Percentiles rank a stretch among this genome's conserved stretches.
Evolutionary conservation across 2,329 filamentous ascomycete genomes (phyloP).

Genomic region (Talaromyces albobiverticillius): DNA sequence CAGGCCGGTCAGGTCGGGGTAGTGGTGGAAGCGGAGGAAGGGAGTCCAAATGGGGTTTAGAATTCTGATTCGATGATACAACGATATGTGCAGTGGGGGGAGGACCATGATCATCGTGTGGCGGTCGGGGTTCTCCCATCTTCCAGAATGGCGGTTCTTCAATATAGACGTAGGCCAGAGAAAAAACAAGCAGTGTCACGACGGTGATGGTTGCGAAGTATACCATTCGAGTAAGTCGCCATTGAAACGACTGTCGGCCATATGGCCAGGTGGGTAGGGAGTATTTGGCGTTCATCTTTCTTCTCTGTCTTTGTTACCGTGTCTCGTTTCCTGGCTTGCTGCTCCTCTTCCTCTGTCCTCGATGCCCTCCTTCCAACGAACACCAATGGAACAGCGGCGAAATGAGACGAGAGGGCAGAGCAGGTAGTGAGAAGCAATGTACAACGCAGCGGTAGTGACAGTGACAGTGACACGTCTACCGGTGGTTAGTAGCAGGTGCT

Average conservation of each 20-base stretch:
- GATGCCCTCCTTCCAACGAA: neutral
- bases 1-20: constrained; percentile 2
- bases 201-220: constrained; percentile 12
- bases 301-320: no score
- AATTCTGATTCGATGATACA: constrained; percentile 2
- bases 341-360: neutral
- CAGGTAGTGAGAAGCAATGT: neutral
- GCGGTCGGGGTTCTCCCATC: neutral
- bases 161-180: constrained; percentile 14
- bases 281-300: constrained; percentile 12
- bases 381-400: neutral
- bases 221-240: constrained; percentile 9
- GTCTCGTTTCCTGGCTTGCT: neutral
- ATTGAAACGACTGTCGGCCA: constrained; percentile 9
- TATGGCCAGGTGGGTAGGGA: constrained; percentile 11
- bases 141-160: constrained; percentile 14
- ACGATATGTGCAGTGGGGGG: constrained; percentile 1
- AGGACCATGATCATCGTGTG: neutral
- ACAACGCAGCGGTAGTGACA: no score
- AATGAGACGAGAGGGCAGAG: constrained; percentile 4
- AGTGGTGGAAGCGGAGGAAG: neutral
- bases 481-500: no score
- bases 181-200: constrained; percentile 11
- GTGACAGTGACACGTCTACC: no score
- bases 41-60: neutral